phyloP scores from a whole-genome alignment of 2,329 filamentous ascomycete genomes.

The Pestalotiopsis sp. region DNA sequence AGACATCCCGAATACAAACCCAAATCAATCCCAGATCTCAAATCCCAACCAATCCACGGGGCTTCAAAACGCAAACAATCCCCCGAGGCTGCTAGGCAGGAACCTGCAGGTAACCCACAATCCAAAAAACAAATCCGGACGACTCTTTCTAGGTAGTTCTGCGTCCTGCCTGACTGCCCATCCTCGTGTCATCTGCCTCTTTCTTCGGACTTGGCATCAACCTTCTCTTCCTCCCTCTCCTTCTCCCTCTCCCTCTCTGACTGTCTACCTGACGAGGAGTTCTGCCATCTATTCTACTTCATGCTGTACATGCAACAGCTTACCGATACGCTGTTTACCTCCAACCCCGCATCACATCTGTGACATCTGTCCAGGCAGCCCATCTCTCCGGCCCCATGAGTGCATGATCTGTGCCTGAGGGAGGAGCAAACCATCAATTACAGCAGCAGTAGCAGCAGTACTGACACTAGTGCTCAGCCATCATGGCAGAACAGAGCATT shows the following conservation, averaged over 20 bases:
- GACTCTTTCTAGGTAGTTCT: too few relatives aligned
- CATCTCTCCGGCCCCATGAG: neutral
- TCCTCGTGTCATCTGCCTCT: too few relatives aligned
- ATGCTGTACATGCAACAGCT: neutral
- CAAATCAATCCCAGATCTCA: neutral
- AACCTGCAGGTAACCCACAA: neutral
- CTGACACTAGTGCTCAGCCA: conserved; percentile 20
- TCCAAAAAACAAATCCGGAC: neutral
- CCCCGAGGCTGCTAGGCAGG: neutral
- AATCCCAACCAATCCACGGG: neutral
- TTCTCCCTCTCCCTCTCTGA: neutral
- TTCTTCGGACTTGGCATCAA: too few relatives aligned
- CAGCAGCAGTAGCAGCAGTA: neutral
- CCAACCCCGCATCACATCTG: neutral
- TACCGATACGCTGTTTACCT: neutral
- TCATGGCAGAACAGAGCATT: conserved; percentile 83
- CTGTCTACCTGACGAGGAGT: neutral
- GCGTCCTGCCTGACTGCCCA: too few relatives aligned
- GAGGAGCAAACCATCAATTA: neutral
- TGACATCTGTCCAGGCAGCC: neutral
- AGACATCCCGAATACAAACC: neutral
- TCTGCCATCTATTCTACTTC: neutral
- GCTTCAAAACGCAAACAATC: neutral
- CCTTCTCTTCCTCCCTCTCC: neutral
- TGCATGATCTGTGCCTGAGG: neutral